phyloP scores from a whole-genome alignment of 1,139 yeast genomes.

The Pichia sp. region DNA sequence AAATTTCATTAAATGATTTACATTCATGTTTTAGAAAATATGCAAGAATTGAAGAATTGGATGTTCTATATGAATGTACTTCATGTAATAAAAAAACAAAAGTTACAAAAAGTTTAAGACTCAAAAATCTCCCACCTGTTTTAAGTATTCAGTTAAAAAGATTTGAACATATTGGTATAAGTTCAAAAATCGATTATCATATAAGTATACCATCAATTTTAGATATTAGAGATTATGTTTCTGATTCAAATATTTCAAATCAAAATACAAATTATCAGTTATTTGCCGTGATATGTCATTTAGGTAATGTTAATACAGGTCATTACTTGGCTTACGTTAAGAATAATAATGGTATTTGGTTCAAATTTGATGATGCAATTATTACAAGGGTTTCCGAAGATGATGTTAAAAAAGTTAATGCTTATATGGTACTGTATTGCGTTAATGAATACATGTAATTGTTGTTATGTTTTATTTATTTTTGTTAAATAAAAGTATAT shows the following conservation, averaged over 20 bases:
- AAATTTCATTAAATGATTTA: constrained; percentile 29
- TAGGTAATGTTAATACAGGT: constrained; percentile 91
- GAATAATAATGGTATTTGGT: constrained; percentile 70
- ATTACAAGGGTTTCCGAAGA: constrained; percentile 61
- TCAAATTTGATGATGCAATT: constrained; percentile 82
- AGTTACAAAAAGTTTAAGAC: constrained; percentile 65
- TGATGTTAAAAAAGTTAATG: constrained; percentile 63
- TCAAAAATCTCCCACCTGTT: constrained; percentile 68
- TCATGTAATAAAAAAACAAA: constrained; percentile 54
- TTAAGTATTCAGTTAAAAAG: constrained; percentile 80
- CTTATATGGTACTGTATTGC: constrained; percentile 75
- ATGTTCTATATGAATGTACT: constrained; percentile 64
- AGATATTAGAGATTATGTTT: constrained; percentile 59
- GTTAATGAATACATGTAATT: constrained; percentile 36
- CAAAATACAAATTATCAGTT: constrained; percentile 46
- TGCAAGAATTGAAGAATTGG: constrained; percentile 71
- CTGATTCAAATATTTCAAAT: constrained; percentile 17
- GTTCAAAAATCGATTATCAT: constrained; percentile 70
- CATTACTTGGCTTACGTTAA: constrained; percentile 83
- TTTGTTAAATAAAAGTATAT: not conserved
- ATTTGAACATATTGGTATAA: constrained; percentile 66
- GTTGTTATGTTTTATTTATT: not conserved
- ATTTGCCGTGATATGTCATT: constrained; percentile 81
- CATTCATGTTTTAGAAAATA: constrained; percentile 68
- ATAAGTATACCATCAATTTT: constrained; percentile 68